phyloP scores from a whole-genome alignment of 1,139 yeast genomes.

The Candida labiduridarum region DNA sequence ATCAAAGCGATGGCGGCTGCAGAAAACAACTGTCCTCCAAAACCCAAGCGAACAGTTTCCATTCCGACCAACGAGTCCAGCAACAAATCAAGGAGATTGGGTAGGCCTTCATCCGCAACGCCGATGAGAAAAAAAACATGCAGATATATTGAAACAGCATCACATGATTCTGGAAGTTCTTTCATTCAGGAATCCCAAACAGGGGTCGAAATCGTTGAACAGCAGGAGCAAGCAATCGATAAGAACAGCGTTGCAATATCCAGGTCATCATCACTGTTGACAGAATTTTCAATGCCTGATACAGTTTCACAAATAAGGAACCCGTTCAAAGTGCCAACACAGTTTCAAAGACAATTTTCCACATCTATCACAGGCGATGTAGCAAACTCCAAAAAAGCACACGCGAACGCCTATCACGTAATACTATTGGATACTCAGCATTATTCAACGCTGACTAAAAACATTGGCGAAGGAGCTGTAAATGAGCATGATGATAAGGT shows the following conservation, averaged over 20 bases:
- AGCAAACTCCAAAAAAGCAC: not conserved
- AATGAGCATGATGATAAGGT: too few species aligned
- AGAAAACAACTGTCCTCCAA: conserved; percentile 1
- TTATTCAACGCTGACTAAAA: not conserved
- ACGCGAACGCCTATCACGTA: not conserved
- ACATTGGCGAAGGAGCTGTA: too few species aligned
- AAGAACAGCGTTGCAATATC: too few species aligned
- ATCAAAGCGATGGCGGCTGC: conserved; percentile 5
- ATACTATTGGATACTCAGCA: conserved; percentile 3
- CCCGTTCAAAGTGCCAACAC: conserved; percentile 9
- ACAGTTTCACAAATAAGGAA: conserved; percentile 5
- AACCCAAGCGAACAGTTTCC: not conserved
- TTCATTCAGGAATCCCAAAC: not conserved
- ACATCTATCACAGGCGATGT: not conserved
- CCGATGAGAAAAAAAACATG: conserved; percentile 3
- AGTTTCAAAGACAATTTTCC: conserved; percentile 5
- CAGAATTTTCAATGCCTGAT: not conserved
- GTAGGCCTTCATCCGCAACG: not conserved
- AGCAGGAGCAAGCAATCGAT: not conserved
- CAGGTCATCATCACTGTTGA: not conserved
- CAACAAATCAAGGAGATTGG: not conserved
- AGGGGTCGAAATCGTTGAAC: not conserved
- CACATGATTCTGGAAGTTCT: not conserved
- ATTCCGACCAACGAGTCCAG: conserved; percentile 2
- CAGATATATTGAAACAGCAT: conserved; percentile 9